Evolutionary conservation across 208 protist species (phyloP), one percentile per base, ranked within the genome.

Genomic region (Trypanosomatidae sp.): DNA sequence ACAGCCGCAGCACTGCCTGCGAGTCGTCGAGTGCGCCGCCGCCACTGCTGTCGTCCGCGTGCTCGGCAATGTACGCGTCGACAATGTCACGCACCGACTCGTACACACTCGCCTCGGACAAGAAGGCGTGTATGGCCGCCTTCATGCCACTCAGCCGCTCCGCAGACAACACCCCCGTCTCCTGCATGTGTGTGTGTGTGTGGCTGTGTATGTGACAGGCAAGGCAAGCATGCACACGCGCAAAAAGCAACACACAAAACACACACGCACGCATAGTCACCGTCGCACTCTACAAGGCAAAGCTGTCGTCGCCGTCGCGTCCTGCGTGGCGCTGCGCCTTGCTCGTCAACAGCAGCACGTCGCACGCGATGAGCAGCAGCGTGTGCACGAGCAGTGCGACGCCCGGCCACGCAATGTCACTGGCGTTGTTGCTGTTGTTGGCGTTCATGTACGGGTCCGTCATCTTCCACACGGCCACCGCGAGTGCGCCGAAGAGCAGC

Each of bases 51-150:
- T n/a, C n/a, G n/a, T n/a, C n/a, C n/a, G n/a, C n/a, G n/a, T n/a
- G n/a, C 35, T 89, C 66, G 7, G 69, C 61, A 1, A 87, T 50
- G 51, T 94, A 94, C 7, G 82, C 72, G 33, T 91, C 72, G 1
- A 96, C 62, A 39, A 96, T 86, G 33, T 88, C 68, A 33, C 90
- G 57, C 39, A 96, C 91, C 4, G 76, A 80, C 40, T 71, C 60
- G 47, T 93, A 96, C 4, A 95, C 85, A 61, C 77, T 80, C 3
- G 72, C 67, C 11, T 87, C 54, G 11, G 76, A 61, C 20, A 96
- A 47, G 50, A 93, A 90, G 6, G 56, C 32, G 43, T 94, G 82
- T 51, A 96, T 89, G 1, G 85, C 66, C 4, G 42, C 52, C 41
- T 73, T 76, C 49, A 96, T 73, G 13, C 39, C 47, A 24, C 43